Evolutionary conservation across 192 early-diverging fungal genomes (phyloP).

Genomic region (Piromyces finnis): DNA sequence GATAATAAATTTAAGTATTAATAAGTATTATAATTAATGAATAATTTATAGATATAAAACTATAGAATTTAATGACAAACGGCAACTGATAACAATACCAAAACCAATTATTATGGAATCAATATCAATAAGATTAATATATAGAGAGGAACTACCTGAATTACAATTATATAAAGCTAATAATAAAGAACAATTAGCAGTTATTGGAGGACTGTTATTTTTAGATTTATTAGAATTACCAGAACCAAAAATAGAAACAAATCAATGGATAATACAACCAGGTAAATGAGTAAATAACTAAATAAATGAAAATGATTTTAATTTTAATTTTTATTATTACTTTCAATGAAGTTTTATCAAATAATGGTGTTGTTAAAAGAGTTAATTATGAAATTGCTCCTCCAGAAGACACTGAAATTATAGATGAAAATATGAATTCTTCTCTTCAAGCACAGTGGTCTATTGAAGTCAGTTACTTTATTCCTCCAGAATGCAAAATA

Average conservation of each 20-base stretch:
- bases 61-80: neutral
- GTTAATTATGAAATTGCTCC: neutral
- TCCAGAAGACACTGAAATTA: neutral
- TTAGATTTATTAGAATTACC: neutral
- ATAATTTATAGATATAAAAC: neutral
- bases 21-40: too few species aligned
- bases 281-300: neutral
- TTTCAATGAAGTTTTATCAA: neutral
- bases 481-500: neutral
- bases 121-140: neutral
- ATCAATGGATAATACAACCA: neutral
- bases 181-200: neutral
- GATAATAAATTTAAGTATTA: too few species aligned
- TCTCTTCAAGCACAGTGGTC: neutral
- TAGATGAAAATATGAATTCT: neutral
- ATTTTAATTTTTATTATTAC: neutral
- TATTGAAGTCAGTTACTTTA: neutral
- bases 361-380: neutral
- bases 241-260: neutral
- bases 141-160: neutral
- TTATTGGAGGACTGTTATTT: neutral
- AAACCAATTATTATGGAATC: neutral
- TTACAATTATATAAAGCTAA: neutral
- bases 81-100: neutral
- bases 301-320: too few species aligned